These are phyloP conservation scores for Penicillium frequentans DNA, from an alignment of 2,329 filamentous ascomycete genomes.

Conservation along the genomic window DNA sequence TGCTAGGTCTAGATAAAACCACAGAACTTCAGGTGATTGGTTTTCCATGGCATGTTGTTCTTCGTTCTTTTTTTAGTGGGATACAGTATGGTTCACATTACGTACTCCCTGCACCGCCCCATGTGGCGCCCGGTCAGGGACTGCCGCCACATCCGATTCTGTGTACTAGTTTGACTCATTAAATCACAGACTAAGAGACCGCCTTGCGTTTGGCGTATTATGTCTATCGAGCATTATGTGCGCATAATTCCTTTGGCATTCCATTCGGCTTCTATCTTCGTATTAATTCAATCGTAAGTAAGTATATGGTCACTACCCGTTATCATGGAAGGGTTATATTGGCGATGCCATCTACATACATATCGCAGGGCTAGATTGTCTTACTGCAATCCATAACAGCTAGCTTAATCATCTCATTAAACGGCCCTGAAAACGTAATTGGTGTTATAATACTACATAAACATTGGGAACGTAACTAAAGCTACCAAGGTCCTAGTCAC, in stretches of 20 bases:
- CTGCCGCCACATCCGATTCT: constrained; percentile 1
- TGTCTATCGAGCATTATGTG: background rate
- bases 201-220: background rate
- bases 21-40: background rate
- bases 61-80: background rate
- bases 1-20: background rate
- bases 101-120: constrained; percentile 7
- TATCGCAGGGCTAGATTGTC: background rate
- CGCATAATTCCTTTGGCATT: background rate
- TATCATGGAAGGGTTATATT: background rate
- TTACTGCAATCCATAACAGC: background rate
- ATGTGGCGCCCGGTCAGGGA: constrained; percentile 4
- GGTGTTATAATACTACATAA: background rate
- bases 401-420: background rate
- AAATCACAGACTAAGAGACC: background rate
- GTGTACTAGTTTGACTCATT: background rate
- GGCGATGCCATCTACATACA: background rate
- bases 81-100: constrained; percentile 2
- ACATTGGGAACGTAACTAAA: background rate
- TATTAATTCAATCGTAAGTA: background rate
- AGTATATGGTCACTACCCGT: background rate
- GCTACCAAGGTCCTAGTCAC: background rate
- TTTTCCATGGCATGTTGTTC: background rate
- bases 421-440: background rate
- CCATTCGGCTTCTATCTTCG: background rate